phyloP scores from a whole-genome alignment of 257 asterid species.

The Lycium barbarum region DNA sequence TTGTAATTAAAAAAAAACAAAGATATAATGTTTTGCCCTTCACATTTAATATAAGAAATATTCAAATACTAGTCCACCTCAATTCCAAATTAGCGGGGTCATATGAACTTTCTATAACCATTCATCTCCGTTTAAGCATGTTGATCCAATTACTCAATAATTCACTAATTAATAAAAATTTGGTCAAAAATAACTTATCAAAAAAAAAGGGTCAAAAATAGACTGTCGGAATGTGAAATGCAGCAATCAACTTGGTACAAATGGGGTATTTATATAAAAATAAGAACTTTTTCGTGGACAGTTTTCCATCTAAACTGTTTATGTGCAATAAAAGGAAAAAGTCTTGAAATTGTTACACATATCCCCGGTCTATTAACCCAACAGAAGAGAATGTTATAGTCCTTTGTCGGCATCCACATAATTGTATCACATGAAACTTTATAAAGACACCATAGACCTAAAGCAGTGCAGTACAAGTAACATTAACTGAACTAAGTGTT shows the following conservation, averaged over 20 bases:
- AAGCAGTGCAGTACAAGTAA: constrained; percentile 9
- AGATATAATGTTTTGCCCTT: background rate
- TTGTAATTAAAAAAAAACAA: background rate
- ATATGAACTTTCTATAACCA: background rate
- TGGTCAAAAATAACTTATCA: background rate
- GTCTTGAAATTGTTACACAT: background rate
- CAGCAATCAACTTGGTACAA: background rate
- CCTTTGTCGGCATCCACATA: background rate
- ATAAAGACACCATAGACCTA: constrained; percentile 10
- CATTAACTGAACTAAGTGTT: background rate
- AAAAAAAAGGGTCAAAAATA: background rate
- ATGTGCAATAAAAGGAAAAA: background rate
- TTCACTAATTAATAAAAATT: background rate
- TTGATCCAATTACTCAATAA: background rate
- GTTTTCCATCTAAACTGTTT: background rate
- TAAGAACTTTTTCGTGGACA: background rate
- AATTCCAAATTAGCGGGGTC: background rate
- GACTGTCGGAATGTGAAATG: background rate
- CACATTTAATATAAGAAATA: background rate
- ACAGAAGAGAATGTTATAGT: background rate
- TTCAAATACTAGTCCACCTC: background rate
- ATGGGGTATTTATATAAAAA: background rate
- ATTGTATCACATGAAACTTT: background rate
- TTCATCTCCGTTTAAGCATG: background rate
- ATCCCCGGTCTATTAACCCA: constrained; percentile 11